Conservation (phyloP, 257 asterid genomes). For the Solanum pimpinellifolium region DNA sequence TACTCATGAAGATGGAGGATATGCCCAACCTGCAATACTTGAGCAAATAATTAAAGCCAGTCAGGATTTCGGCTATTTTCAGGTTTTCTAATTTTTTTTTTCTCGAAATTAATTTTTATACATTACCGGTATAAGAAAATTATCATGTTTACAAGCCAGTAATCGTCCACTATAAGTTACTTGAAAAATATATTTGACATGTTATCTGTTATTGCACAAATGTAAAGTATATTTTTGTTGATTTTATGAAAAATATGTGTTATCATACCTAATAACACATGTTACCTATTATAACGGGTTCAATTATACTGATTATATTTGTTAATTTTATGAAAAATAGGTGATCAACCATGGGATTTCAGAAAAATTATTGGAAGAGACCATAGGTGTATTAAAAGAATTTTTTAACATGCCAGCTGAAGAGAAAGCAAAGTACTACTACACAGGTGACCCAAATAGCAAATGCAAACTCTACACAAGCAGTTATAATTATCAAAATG, state of each 20-base stretch:
- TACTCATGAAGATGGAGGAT: neutral
- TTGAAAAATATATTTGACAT: no score
- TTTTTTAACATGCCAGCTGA: conserved; percentile 19
- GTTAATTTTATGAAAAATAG: conserved; percentile 2
- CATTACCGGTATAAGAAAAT: no score
- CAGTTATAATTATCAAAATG: conserved; percentile 1
- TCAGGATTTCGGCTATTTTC: conserved; percentile 40
- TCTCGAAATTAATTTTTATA: neutral
- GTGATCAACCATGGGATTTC: conserved; percentile 41
- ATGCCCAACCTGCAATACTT: neutral
- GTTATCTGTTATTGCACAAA: no score
- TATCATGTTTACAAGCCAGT: neutral
- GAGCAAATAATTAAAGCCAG: conserved; percentile 24
- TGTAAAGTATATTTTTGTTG: no score
- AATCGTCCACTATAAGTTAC: no score
- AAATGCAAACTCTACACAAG: conserved; percentile 34
- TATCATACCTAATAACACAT: no score
- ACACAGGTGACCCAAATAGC: conserved; percentile 17
- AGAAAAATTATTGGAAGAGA: conserved; percentile 10
- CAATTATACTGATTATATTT: neutral
- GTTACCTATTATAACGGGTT: no score
- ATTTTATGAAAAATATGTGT: no score
- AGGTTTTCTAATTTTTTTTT: conserved; percentile 8
- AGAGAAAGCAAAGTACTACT: conserved; percentile 11
- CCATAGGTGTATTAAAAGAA: conserved; percentile 22